These are phyloP conservation scores for Quercus robur DNA, from an alignment of 306 rosid genomes.

Conservation along the genomic window DNA sequence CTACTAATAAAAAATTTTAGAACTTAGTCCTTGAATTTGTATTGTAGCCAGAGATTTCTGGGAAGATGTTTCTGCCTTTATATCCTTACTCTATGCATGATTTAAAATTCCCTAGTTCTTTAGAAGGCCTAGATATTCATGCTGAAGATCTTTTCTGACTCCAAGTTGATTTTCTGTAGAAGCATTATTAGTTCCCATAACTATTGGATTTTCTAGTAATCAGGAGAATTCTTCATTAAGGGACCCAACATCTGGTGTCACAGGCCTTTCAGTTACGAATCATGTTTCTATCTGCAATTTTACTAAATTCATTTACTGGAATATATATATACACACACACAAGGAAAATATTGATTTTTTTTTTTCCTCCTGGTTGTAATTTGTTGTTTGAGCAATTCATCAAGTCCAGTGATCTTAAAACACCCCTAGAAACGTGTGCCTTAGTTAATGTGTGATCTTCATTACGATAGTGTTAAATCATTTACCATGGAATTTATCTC, in stretches of 20 bases:
- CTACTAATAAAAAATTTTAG: neutral
- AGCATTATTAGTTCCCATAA: neutral
- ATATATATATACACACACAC: too few relatives aligned
- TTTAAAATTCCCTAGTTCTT: neutral
- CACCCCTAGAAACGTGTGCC: neutral
- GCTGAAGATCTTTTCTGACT: too few relatives aligned
- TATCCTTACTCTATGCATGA: constrained; percentile 1
- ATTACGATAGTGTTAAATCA: neutral
- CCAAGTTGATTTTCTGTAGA: neutral
- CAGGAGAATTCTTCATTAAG: neutral
- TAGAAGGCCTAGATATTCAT: neutral
- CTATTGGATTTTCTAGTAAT: neutral
- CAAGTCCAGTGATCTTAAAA: too few relatives aligned
- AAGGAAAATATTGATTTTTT: too few relatives aligned
- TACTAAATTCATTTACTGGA: too few relatives aligned
- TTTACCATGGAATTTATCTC: neutral
- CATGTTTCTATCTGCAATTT: too few relatives aligned
- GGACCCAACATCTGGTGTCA: neutral
- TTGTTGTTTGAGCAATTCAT: too few relatives aligned
- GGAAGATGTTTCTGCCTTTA: neutral
- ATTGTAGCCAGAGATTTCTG: neutral
- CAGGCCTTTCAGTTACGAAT: too few relatives aligned
- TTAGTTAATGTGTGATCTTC: neutral
- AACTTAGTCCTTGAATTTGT: neutral
- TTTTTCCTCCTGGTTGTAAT: too few relatives aligned